Conservation (phyloP, 2,329 filamentous ascomycete species). For the Fusarium compactum region DNA sequence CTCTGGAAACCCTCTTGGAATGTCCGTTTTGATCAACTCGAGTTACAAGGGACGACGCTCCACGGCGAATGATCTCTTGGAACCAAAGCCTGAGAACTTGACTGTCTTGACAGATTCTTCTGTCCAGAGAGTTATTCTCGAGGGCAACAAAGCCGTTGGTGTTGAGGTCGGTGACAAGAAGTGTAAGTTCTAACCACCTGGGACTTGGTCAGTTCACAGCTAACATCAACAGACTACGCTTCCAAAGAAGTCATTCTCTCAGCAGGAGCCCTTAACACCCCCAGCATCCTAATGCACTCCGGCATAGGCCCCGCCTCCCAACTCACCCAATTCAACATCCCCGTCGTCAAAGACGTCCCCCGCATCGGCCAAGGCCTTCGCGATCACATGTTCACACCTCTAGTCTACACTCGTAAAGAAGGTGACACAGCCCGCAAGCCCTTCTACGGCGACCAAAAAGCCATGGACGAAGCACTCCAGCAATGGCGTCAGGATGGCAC, state of each 20-base stretch:
- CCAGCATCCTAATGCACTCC: constrained; percentile 57
- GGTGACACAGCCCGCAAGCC: constrained; percentile 57
- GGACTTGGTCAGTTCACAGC: not conserved
- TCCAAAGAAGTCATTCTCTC: constrained; percentile 59
- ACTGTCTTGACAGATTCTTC: constrained; percentile 35
- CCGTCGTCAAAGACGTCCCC: constrained; percentile 49
- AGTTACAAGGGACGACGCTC: constrained; percentile 61
- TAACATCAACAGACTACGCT: constrained; percentile 46
- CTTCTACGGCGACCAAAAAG: constrained; percentile 59
- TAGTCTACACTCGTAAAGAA: constrained; percentile 56
- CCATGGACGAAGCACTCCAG: constrained; percentile 58
- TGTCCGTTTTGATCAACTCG: constrained; percentile 64
- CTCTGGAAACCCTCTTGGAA: constrained; percentile 68
- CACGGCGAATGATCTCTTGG: constrained; percentile 64
- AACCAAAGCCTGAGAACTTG: constrained; percentile 58
- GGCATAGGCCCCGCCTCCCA: constrained; percentile 35
- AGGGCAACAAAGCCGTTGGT: constrained; percentile 35
- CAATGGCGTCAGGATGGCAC: constrained; percentile 61
- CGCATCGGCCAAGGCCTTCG: constrained; percentile 56
- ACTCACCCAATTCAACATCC: constrained; percentile 26
- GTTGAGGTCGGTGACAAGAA: constrained; percentile 35
- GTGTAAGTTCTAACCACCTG: constrained; percentile 1
- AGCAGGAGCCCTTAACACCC: constrained; percentile 57
- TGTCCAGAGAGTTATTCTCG: constrained; percentile 36
- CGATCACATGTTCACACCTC: constrained; percentile 55